Evolutionary conservation across 345 rosid species (phyloP).

Genomic region (Eucalyptus cloeziana): DNA sequence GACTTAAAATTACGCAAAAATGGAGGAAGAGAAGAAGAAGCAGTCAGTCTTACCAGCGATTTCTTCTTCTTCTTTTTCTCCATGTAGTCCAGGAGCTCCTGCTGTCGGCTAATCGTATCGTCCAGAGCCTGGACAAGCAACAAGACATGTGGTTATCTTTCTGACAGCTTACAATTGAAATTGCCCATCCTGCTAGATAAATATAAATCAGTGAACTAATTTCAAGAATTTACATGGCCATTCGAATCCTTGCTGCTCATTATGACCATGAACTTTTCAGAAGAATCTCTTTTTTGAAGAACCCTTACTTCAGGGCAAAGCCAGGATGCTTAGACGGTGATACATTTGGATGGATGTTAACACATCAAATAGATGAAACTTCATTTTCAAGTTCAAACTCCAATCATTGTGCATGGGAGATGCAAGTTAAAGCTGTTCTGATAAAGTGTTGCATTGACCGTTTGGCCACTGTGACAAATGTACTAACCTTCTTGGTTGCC

Average conservation of each 20-base stretch:
- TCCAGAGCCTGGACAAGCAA: conserved; percentile 56
- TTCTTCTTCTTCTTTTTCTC: conserved; percentile 89
- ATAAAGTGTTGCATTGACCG: not conserved
- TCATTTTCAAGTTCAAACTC: not conserved
- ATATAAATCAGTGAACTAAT: not conserved
- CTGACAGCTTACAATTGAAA: not conserved
- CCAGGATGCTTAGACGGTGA: not conserved
- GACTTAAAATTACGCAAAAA: not conserved
- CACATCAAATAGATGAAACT: not conserved
- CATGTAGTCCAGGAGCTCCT: conserved; percentile 62
- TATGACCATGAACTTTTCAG: not conserved
- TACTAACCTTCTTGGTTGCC: conserved; percentile 66
- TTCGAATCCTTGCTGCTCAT: not conserved
- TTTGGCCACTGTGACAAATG: not conserved
- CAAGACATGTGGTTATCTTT: not conserved
- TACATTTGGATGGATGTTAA: not conserved
- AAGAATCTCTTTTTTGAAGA: not conserved
- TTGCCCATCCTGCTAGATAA: not conserved
- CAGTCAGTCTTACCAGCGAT: conserved; percentile 4
- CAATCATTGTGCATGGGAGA: not conserved
- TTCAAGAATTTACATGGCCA: not conserved
- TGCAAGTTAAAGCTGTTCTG: not conserved
- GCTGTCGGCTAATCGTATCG: conserved; percentile 57
- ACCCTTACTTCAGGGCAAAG: not conserved
- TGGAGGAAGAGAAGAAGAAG: not conserved